Evolutionary conservation across 163 green algal species (phyloP), one percentile per base, ranked within the genome.

Genomic region (Chlorella variabilis): DNA sequence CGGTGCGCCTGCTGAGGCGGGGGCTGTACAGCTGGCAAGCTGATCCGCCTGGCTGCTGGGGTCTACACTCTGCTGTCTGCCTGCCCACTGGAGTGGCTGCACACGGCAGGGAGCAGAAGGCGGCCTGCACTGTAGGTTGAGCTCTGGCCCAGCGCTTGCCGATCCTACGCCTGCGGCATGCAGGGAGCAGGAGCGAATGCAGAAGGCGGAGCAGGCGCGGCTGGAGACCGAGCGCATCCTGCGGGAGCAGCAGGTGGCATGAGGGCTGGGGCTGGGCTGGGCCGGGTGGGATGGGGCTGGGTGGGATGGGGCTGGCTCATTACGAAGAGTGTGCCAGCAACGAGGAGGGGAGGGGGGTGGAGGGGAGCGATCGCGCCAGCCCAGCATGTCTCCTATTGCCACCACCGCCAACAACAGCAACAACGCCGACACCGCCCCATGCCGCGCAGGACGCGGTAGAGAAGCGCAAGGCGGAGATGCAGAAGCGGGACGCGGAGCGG

Each of bases 201-300:
- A 86, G 33, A 95, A 95, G 77, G 89, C 90, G 2, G 87, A 93
- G 67, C 83, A 93, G 74, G 87, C 90, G 21, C 83, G 92, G 18
- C 70, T 68, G 25, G 92, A 95, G 82, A 95, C 90, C 8, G 89
- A 95, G 80, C 87, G 88, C 73, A 92, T 95, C 71, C 81, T 96
- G 70, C 41, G 80, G 20, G 78, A 89, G 78, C 86, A 93, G 78
- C 82, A 87, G 71, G 71, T 78, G 71, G 36, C 4, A 54, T 54
- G 11, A 54, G 45, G 11, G 45, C n/a, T n/a, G n/a, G 4, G 42
- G 42, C 42, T 51, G 42, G 8, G 42, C 9, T 8, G 8, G 42
- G 42, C 42, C 13, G 42, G 42, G 42, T 51, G 42, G 42, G 42
- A 20, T 8, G 13, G 8, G 42, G 42, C 9, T 51, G 42, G 42